phyloP scores from a whole-genome alignment of 768 basidiomycete species.

The Chalciporus pseudorubinellus region DNA sequence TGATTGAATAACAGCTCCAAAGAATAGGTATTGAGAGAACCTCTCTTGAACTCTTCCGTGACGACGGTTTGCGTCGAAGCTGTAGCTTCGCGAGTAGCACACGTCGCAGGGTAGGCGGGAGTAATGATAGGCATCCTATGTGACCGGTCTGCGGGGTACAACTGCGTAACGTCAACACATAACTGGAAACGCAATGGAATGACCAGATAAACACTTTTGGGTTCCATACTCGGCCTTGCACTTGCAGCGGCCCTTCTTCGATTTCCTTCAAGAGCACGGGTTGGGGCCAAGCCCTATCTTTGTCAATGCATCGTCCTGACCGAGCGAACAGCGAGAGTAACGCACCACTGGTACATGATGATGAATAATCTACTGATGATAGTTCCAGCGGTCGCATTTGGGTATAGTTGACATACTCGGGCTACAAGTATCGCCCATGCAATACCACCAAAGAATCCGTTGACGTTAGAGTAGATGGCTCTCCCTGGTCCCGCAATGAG shows the following conservation, averaged over 20 bases:
- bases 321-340: not conserved
- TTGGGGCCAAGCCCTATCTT: constrained; percentile 90
- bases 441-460: constrained; percentile 96
- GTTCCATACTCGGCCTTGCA: constrained; percentile 98
- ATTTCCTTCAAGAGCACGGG: constrained; percentile 97
- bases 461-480: constrained; percentile 97
- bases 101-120: constrained; percentile 98
- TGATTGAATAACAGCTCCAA: constrained; percentile 10
- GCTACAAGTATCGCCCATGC: constrained; percentile 99
- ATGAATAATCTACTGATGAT: constrained; percentile 98
- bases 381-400: constrained; percentile 88
- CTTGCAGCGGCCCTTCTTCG: constrained; percentile 89
- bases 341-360: constrained; percentile 94
- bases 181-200: no score
- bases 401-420: constrained; percentile 97
- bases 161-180: constrained; percentile 38
- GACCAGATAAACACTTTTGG: constrained; percentile 60
- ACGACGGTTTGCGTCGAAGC: constrained; percentile 94
- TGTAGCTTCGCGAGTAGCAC: constrained; percentile 97
- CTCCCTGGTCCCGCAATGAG: constrained; percentile 52
- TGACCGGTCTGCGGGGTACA: constrained; percentile 89
- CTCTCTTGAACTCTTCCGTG: constrained; percentile 93
- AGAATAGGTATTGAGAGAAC: constrained; percentile 40
- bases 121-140: constrained; percentile 99
- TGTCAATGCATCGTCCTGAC: no score